A percentile compares a stretch with the other conserved stretches of the same genome.
Evolutionary conservation across 2,329 filamentous ascomycete species (phyloP).

Genomic region (Lizonia empirigonia): DNA sequence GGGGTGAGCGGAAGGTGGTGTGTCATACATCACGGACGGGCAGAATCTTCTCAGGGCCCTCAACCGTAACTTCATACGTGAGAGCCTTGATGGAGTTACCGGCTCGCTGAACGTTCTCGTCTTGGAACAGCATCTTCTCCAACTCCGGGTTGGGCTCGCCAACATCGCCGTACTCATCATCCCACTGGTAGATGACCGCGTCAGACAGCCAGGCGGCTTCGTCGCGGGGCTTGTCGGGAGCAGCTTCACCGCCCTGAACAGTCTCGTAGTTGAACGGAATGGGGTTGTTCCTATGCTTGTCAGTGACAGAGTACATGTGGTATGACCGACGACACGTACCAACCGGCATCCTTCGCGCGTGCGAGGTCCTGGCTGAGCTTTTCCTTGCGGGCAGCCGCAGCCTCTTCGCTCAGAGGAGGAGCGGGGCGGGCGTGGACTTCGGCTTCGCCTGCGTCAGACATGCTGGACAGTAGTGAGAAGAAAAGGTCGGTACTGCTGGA

Average conservation of each 20-base stretch:
- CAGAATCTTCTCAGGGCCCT: slow-evolving; percentile 54
- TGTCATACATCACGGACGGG: slow-evolving; percentile 58
- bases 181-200: slow-evolving; percentile 79
- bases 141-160: slow-evolving; percentile 73
- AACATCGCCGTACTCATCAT: slow-evolving; percentile 83
- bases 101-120: slow-evolving; percentile 55
- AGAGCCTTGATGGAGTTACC: slow-evolving; percentile 71
- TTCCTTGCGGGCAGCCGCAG: slow-evolving; percentile 26
- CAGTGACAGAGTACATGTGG: not conserved
- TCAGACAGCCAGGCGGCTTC: slow-evolving; percentile 56
- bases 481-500: not conserved
- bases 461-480: not conserved
- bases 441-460: slow-evolving; percentile 13
- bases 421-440: slow-evolving; percentile 3
- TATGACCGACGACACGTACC: slow-evolving; percentile 37
- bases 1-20: too few relatives aligned
- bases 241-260: slow-evolving; percentile 32
- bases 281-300: slow-evolving; percentile 38
- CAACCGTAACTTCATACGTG: slow-evolving; percentile 57
- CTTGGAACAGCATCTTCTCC: slow-evolving; percentile 75
- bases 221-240: slow-evolving; percentile 30
- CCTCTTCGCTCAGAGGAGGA: slow-evolving; percentile 13
- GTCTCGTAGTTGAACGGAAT: slow-evolving; percentile 58
- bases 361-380: slow-evolving; percentile 34
- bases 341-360: slow-evolving; percentile 48